Evolutionary conservation across 2,329 filamentous ascomycete species (phyloP), one percentile per base, ranked within the genome.

Genomic region (Neofusicoccum parvum): DNA sequence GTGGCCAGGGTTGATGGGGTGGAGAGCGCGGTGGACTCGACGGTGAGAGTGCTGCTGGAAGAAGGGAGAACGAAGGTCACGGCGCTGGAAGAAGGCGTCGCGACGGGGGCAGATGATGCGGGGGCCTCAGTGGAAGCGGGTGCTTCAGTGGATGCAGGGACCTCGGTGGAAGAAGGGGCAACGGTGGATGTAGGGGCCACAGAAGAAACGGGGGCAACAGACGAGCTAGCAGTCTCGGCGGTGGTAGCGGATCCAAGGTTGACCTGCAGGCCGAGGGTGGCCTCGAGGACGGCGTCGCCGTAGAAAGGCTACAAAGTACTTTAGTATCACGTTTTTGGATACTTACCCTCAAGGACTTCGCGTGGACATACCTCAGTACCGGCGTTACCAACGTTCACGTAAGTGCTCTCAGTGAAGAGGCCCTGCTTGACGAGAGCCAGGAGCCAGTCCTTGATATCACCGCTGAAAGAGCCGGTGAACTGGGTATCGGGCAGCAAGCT

Each of bases 331-430:
- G 27, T 7, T 32, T 32, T 7, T 32, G 27, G 27, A 5, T 7
- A 5, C 27, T 32, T 5, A 32, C 27, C 6, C 27, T 32, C 27
- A 32, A 5, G 27, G 27, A 7, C 27, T 32, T 32, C 5, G 6
- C 5, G 27, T 32, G 12, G 5, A 49, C 46, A 6, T 14, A 49
- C 67, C 27, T 72, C 70, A 10, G 67, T 68, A 12, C 79, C 79
- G 17, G 75, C 79, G 67, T 81, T 81, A 1, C 79, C 79, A 6
- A 82, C 78, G 62, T 81, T 81, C 41, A 81, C 76, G 65, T 76
- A 82, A 1, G 77, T 80, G 17, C 67, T 71, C 11, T 73, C 70
- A 3, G 68, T 69, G 65, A 80, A 80, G 20, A 78, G 69, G 54
- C 46, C 43, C 41, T 78, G 73, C 36, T 76, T 71, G 1, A 76